Evolutionary conservation across 1,139 yeast genomes (phyloP).

Genomic region (Yamadazyma taylorii): DNA sequence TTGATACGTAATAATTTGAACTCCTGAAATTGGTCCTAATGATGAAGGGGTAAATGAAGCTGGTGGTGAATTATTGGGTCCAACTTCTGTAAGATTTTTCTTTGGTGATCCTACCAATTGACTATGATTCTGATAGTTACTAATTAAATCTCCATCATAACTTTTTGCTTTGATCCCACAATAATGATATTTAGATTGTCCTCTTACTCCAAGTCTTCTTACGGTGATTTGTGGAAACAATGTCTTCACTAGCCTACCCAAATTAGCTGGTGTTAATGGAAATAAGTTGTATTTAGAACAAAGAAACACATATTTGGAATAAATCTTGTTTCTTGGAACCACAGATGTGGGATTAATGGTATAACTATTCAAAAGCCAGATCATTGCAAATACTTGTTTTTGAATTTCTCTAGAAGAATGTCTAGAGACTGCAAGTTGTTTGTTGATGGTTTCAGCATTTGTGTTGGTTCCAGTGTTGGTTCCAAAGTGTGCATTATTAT

Average conservation of each 20-base stretch:
- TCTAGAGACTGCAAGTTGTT: not conserved
- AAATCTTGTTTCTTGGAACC: constrained; percentile 80
- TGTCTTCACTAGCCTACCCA: constrained; percentile 79
- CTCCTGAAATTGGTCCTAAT: not conserved
- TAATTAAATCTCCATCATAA: constrained; percentile 9
- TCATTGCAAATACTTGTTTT: constrained; percentile 78
- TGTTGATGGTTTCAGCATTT: too few relatives aligned
- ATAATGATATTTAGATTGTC: constrained; percentile 87
- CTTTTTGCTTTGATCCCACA: constrained; percentile 73
- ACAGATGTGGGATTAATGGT: constrained; percentile 65
- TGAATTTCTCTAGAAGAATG: constrained; percentile 53
- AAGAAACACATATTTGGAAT: constrained; percentile 72
- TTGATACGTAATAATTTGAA: constrained; percentile 13
- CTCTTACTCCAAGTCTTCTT: constrained; percentile 83
- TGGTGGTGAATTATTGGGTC: not conserved
- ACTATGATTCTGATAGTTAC: not conserved
- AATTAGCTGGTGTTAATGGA: constrained; percentile 83
- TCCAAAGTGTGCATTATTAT: not conserved
- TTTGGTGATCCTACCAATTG: not conserved
- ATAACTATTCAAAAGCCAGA: constrained; percentile 75
- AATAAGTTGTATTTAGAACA: constrained; percentile 67
- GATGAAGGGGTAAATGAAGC: not conserved
- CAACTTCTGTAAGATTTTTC: not conserved
- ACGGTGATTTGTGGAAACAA: constrained; percentile 76
- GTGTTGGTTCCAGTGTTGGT: not conserved